Base-by-base conservation (phyloP, 495 filamentous ascomycete species). In the Zalerion maritima region DNA sequence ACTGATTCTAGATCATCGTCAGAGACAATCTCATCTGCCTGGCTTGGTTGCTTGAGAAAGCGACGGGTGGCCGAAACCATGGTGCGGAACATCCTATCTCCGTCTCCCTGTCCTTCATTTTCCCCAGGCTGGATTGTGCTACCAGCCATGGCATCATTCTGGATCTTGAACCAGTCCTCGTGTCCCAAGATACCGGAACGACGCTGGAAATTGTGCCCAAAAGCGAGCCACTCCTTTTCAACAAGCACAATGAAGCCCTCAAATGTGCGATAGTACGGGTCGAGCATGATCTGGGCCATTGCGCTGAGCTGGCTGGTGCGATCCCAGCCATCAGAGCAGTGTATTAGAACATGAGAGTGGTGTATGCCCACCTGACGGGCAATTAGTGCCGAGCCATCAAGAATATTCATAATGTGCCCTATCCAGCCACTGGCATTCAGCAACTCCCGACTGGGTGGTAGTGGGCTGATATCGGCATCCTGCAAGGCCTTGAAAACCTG, bases 251-350 rank as follows among this genome's bases (percentile, higher is more conserved):
- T 87, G 50, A 96, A 99, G 14, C 89, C 89, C 36, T 94, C 85
- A 28, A 99, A 56, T 4, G 91, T 99, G 15, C 89, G 71, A 47
- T 87, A 94, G 48, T 94, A 94, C 0, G 89, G 89, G 46, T 99
- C 89, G 3, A 99, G 67, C 50, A 89, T 87, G 22, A 99, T 60
- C 52, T 99, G 85, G 37, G 83, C 75, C 24, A 99, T 54, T n/a
- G 86, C 83, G 47, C 87, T 87, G 15, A 99, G 67, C 54, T 99
- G 89, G 44, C 83, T 83, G 7, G 89, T 99, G 17, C 89, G 76
- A 49, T 99, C 89, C 89, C 89, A 99, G 12, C 89, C 89, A 54
- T 99, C 89, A 2, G 89, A 96, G 47, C 89, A 97, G 49, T 97
- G 89, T 20, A 97, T 93, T 24, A 97, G 62, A 6, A 91, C 89